Evolutionary conservation across 139 green algal species (phyloP), one percentile per base, ranked within the genome.

Genomic region (Zygnema circumcarinatum): DNA sequence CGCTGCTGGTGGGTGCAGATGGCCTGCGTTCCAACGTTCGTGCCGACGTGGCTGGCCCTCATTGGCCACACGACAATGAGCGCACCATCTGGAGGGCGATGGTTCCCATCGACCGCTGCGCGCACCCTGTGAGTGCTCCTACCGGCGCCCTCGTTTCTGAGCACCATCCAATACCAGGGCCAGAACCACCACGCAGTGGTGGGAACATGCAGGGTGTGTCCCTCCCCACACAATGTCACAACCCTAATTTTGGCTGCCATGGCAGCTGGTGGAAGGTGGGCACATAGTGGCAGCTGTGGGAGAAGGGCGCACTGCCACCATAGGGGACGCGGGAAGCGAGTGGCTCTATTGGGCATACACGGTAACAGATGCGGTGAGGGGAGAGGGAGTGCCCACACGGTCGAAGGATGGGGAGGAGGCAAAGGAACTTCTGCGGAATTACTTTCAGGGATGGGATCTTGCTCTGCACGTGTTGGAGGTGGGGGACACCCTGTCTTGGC

Each of bases 31-130:
- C 75, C 31, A 21, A 67, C 31, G 75, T 76, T 25, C 75, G 75
- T 21, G 36, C 35, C 32, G 31, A 67, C 16, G 32, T 83, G 75
- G 39, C 69, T 32, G 75, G 75, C 32, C 21, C 21, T 32, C 21
- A 47, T 32, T 20, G 33, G 33, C 74, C 74, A 40, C 74, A 40
- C 7, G 74, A 82, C 74, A 82, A 82, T 74, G 74, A 40, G 31
- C 33, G 74, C 33, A 82, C 74, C 74, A 82, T 82, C 74, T 82
- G 74, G 74, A 41, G 74, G 11, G 74, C 74, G 38, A 82, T 82
- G n/a, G 1, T 82, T 40, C 38, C 53, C 35, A 67, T 31, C 2
- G 21, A 7, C 75, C 75, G 56, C 35, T 16, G 3, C 35, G 2
- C 32, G 1, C 74, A 82, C 74, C 74, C 74, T 3, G 74, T 82